These are phyloP conservation scores for Pythium periplocum DNA, from an alignment of 352 stramenopile species.

Conservation along the genomic window DNA sequence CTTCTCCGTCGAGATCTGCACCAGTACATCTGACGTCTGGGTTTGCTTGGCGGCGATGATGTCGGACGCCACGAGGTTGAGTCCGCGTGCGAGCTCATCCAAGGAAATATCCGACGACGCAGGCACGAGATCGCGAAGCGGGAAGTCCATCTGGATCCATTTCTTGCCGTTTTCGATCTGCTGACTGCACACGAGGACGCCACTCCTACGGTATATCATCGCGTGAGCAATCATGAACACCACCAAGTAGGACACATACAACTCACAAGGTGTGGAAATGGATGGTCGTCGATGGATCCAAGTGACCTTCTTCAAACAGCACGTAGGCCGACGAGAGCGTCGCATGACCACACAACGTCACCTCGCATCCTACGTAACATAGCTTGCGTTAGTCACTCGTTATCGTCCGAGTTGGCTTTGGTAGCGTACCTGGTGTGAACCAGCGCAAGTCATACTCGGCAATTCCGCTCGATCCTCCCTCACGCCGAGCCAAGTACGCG, in stretches of 20 bases:
- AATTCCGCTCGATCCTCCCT: constrained; percentile 3
- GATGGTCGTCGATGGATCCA: constrained; percentile 29
- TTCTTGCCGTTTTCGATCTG: constrained; percentile 19
- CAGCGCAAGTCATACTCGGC: constrained; percentile 48
- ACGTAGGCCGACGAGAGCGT: constrained; percentile 83
- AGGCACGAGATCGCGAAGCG: constrained; percentile 15
- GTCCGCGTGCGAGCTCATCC: constrained; percentile 14
- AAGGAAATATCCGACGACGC: constrained; percentile 2
- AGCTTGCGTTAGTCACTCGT: background rate
- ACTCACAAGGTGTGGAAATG: constrained; percentile 68
- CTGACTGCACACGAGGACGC: constrained; percentile 33
- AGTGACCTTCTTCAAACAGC: constrained; percentile 55
- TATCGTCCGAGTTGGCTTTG: too few species aligned
- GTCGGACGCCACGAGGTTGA: constrained; percentile 10
- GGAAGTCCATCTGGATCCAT: constrained; percentile 67
- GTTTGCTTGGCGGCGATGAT: constrained; percentile 18
- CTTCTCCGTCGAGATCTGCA: constrained; percentile 18
- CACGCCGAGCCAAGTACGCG: constrained; percentile 64
- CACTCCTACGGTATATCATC: constrained; percentile 21
- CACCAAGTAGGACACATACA: background rate
- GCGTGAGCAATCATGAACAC: too few species aligned
- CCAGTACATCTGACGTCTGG: constrained; percentile 15
- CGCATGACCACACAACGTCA: constrained; percentile 90
- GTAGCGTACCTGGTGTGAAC: constrained; percentile 48
- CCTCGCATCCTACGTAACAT: constrained; percentile 44